Conservation (phyloP, 768 basidiomycete genomes). For the Kwoniella sp. region DNA sequence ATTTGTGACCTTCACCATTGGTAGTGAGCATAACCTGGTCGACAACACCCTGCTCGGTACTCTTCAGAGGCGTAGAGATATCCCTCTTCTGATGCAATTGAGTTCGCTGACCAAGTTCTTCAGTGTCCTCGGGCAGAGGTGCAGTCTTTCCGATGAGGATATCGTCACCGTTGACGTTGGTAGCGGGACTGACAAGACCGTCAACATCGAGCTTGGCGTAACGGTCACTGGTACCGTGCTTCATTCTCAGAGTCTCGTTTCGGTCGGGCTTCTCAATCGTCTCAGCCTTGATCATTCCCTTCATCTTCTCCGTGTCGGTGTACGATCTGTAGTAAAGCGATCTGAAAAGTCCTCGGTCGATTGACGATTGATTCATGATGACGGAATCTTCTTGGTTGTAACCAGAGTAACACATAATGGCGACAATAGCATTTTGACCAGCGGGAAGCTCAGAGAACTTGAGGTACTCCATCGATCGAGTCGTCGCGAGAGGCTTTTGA, state of each 20-base stretch:
- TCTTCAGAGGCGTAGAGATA: conserved; percentile 95
- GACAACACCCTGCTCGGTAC: conserved; percentile 95
- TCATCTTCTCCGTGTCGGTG: conserved; percentile 97
- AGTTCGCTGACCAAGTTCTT: conserved; percentile 95
- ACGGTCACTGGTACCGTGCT: conserved; percentile 73
- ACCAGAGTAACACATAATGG: conserved; percentile 96
- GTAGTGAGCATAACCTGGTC: conserved; percentile 97
- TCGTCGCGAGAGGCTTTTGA: conserved; percentile 97
- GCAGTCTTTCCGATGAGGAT: conserved; percentile 99
- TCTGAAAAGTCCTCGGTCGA: conserved; percentile 96
- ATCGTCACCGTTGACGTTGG: conserved; percentile 91
- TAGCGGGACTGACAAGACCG: conserved; percentile 92
- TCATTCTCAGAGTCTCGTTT: conserved; percentile 91
- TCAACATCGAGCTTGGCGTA: conserved; percentile 98
- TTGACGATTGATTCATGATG: conserved; percentile 99
- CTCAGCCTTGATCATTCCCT: conserved; percentile 85
- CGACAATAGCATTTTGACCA: conserved; percentile 98
- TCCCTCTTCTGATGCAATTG: conserved; percentile 89
- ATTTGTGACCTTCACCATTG: conserved; percentile 92
- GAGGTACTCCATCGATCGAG: conserved; percentile 98
- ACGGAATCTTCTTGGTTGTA: conserved; percentile 99
- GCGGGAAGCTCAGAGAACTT: conserved; percentile 98
- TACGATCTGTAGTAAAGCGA: conserved; percentile 98
- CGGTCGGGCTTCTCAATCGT: conserved; percentile 96
- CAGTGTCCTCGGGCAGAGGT: conserved; percentile 91